Percentiles rank a stretch among this genome's conserved stretches.
phyloP scores from a whole-genome alignment of 306 rosid genomes.

The Spatholobus suberectus region DNA sequence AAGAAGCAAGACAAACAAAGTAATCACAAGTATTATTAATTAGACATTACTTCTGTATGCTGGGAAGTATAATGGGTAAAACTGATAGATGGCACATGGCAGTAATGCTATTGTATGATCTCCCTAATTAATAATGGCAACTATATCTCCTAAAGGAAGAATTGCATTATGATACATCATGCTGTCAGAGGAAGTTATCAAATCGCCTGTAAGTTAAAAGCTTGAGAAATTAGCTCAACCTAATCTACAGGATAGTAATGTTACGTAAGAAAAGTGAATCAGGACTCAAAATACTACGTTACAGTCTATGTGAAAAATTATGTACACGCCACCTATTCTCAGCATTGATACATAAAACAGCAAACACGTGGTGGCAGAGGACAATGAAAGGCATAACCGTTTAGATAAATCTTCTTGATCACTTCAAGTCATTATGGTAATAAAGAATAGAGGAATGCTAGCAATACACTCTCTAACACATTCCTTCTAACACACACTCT shows the following conservation, averaged over 20 bases:
- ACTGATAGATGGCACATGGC: background rate
- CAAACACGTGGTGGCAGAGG: background rate
- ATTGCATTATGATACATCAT: background rate
- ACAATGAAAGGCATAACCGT: background rate
- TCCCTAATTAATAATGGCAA: background rate
- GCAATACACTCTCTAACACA: too few species aligned
- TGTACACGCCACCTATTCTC: background rate
- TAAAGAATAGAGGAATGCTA: too few species aligned
- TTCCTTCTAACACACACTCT: too few species aligned
- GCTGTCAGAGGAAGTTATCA: background rate
- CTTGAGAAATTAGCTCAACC: constrained; percentile 6
- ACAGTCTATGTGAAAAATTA: background rate
- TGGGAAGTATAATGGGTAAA: constrained; percentile 6
- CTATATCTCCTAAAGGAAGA: background rate
- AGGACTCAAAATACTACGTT: background rate
- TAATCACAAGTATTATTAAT: background rate
- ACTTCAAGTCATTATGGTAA: background rate
- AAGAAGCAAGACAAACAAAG: constrained; percentile 7
- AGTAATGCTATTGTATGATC: background rate
- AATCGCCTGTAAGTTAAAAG: background rate
- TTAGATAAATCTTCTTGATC: background rate
- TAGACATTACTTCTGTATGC: background rate
- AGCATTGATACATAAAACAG: background rate
- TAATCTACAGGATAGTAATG: background rate
- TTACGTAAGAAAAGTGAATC: background rate